These are phyloP conservation scores for Chloromonas sp. DNA, from an alignment of 163 green algal species.

Conservation along the genomic window DNA sequence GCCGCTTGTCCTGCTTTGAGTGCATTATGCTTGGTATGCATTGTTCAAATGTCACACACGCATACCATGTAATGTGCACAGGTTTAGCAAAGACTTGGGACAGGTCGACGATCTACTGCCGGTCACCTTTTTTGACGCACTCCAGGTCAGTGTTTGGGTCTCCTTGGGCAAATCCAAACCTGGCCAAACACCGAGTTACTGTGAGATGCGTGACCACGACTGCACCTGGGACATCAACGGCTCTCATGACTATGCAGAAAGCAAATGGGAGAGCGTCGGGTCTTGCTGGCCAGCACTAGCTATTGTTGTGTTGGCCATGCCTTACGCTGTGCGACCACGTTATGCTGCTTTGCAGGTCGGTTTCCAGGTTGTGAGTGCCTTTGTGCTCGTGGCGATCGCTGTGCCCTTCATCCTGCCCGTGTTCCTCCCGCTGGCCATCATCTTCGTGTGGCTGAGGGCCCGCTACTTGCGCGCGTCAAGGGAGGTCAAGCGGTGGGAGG, in stretches of 20 bases:
- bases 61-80: neutral
- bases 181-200: too few species aligned
- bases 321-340: too few species aligned
- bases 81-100: slow-evolving; percentile 57
- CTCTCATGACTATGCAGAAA: too few species aligned
- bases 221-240: too few species aligned
- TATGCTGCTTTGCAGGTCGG: slow-evolving; percentile 20
- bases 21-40: too few species aligned
- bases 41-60: too few species aligned
- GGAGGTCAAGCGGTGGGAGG: slow-evolving; percentile 83
- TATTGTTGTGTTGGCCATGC: too few species aligned
- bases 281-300: too few species aligned
- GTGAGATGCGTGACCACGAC: too few species aligned
- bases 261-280: too few species aligned
- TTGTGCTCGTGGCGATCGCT: slow-evolving; percentile 56
- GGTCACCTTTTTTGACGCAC: slow-evolving; percentile 34
- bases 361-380: slow-evolving; percentile 41
- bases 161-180: too few species aligned
- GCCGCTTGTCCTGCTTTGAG: too few species aligned
- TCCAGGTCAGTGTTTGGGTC: slow-evolving; percentile 26
- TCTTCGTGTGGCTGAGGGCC: slow-evolving; percentile 42
- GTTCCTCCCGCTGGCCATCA: slow-evolving; percentile 39
- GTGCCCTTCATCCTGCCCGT: slow-evolving; percentile 60
- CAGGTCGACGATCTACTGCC: slow-evolving; percentile 32
- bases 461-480: slow-evolving; percentile 69